A percentile compares a stretch with the other conserved stretches of the same genome.
phyloP scores from a whole-genome alignment of 164 flowering plant species.

The Annona cherimola region DNA sequence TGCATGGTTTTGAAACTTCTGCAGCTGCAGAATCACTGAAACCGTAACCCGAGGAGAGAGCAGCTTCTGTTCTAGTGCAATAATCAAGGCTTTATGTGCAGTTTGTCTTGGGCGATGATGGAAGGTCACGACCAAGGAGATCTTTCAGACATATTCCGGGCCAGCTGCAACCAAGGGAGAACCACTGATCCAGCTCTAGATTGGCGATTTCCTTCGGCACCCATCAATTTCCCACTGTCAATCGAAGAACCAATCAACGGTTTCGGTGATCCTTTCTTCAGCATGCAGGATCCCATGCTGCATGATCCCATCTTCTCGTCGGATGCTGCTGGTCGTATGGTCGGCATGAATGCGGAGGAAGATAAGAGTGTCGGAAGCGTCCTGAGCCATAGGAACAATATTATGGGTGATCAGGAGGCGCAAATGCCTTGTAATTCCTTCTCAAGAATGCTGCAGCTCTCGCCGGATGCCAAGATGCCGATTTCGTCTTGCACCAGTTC shows the following conservation, averaged over 20 bases:
- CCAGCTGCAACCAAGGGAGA: constrained; percentile 13
- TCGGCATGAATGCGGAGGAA: constrained; percentile 14
- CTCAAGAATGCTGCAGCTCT: constrained; percentile 70
- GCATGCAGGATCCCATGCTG: constrained; percentile 48
- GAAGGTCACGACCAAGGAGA: constrained; percentile 64
- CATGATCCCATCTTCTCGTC: constrained; percentile 29
- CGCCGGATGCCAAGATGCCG: constrained; percentile 29
- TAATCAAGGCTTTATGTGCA: constrained; percentile 27
- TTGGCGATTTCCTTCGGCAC: constrained; percentile 33
- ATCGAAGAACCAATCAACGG: constrained; percentile 18
- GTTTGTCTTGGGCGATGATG: constrained; percentile 33
- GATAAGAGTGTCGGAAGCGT: neutral
- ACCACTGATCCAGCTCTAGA: constrained; percentile 1
- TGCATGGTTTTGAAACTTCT: constrained; percentile 19
- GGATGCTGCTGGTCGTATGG: constrained; percentile 5
- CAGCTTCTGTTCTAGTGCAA: neutral
- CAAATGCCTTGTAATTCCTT: constrained; percentile 13
- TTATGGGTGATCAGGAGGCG: constrained; percentile 4
- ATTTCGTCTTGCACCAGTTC: constrained; percentile 21
- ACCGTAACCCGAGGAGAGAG: neutral
- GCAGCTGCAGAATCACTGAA: constrained; percentile 5
- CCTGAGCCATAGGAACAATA: neutral
- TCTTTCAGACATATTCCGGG: constrained; percentile 66
- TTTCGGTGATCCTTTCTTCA: constrained; percentile 53
- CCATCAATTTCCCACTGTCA: constrained; percentile 10